Percentiles rank a stretch among this genome's conserved stretches.
Conservation (phyloP, 2,329 filamentous ascomycete genomes). For the Aureobasidium vineae region DNA sequence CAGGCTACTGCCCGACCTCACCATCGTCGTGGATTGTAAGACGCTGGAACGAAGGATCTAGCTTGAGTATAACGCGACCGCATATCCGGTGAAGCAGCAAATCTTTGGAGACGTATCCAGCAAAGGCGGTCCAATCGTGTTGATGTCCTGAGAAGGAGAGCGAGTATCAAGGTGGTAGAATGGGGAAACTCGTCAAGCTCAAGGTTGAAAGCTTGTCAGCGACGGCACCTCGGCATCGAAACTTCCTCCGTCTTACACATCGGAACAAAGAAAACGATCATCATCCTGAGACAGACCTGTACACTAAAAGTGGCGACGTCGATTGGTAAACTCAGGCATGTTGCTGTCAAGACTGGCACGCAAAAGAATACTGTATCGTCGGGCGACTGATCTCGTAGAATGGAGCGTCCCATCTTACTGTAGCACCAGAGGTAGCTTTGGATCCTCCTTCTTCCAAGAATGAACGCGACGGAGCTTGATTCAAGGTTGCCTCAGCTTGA, state of each 20-base stretch:
- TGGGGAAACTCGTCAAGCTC: neutral
- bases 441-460: neutral
- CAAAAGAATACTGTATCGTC: neutral
- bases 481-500: neutral
- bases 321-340: neutral
- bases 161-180: neutral
- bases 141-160: neutral
- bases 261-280: neutral
- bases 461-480: neutral
- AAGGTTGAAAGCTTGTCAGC: neutral
- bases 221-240: neutral
- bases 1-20: neutral
- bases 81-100: neutral
- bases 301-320: neutral
- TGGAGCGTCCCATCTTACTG: neutral
- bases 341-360: neutral
- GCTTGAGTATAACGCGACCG: neutral
- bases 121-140: neutral
- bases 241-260: neutral
- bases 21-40: neutral
- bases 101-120: neutral
- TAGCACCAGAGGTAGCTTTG: neutral
- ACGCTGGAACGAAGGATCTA: neutral
- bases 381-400: neutral
- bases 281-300: neutral